Evolutionary conservation across 495 filamentous ascomycete species (phyloP), one percentile per base, ranked within the genome.

Genomic region (Aspergillus wentii): DNA sequence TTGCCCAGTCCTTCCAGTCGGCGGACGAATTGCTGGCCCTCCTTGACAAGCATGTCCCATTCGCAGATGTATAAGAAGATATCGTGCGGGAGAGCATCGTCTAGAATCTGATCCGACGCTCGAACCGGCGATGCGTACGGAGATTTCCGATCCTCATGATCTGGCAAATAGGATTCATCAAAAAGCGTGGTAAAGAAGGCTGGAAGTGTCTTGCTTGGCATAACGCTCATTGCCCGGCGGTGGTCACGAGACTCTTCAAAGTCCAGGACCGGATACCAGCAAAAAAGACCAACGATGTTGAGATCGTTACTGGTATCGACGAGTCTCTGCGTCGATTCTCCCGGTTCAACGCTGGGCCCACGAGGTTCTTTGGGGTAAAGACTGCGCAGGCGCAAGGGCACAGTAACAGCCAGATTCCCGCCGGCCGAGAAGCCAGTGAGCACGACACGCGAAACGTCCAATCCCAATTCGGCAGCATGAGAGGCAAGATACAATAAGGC

Each of bases 351-450:
- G 25, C 19, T 14, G 22, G 15, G 6, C 5, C 30, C 0, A 37
- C 9, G 6, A 19, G 31, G 8, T 11, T 18, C 9, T 22, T 26
- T 13, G 11, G 26, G 26, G 14, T 29, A 29, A 4, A 13, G 26
- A 14, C 51, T 49, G 11, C 72, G 59, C 1, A 95, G 60, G 15
- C 82, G 74, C 14, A 95, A 64, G 0, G 86, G 82, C 0, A 90
- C 80, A 0, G 88, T 90, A 44, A 95, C 80, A 17, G 80, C 76
- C 46, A 94, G 76, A 50, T 95, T 97, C 9, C 80, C 91, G 2
- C 91, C 91, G 2, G 87, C 86, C 0, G 83, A 88, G 62, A 97
- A 97, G 11, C 90, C 90, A 4, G 76, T 86, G 8, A 90, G 63
- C 3, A 80, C 85, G 11, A 95, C 76, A 34, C 79, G 61, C 30